phyloP scores from a whole-genome alignment of 2,329 filamentous ascomycete genomes.

The Monascus ruber region DNA sequence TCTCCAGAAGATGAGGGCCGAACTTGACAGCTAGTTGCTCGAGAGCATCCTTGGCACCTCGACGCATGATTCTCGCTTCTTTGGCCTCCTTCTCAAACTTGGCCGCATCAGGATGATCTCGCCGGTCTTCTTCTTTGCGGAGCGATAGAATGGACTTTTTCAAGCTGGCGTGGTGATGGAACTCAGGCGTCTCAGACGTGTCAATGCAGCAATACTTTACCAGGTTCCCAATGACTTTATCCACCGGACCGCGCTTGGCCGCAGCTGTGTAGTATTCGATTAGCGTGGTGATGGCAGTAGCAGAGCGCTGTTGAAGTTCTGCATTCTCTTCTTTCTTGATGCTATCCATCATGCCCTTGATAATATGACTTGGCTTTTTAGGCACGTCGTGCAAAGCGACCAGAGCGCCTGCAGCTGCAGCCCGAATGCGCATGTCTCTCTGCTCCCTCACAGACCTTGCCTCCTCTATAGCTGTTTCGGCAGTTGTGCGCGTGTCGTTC shows the following conservation, averaged over 20 bases:
- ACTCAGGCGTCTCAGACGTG: constrained; percentile 93
- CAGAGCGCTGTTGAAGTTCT: constrained; percentile 77
- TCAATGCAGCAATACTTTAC: constrained; percentile 98
- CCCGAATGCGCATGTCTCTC: constrained; percentile 74
- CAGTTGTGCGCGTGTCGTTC: constrained; percentile 61
- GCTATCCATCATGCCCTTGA: constrained; percentile 97
- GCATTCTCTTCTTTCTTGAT: constrained; percentile 89
- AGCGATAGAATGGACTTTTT: constrained; percentile 78
- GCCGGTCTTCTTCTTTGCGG: constrained; percentile 91
- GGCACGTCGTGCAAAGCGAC: constrained; percentile 80
- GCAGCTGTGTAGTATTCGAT: constrained; percentile 76
- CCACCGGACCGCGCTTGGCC: constrained; percentile 72
- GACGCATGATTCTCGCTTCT: constrained; percentile 76
- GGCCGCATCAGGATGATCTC: constrained; percentile 81
- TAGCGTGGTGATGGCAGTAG: constrained; percentile 69
- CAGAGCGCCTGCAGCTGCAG: constrained; percentile 74
- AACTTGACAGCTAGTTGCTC: constrained; percentile 77
- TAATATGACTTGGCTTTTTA: constrained; percentile 84
- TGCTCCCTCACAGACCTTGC: constrained; percentile 67
- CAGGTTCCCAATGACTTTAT: constrained; percentile 90
- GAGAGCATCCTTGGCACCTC: constrained; percentile 86
- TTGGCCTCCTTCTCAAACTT: constrained; percentile 84
- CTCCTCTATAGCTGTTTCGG: constrained; percentile 63
- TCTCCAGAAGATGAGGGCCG: constrained; percentile 64
- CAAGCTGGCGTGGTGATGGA: constrained; percentile 68